Evolutionary conservation across 306 rosid genomes (phyloP).

Genomic region (barrel medic (Medicago truncatula)): DNA sequence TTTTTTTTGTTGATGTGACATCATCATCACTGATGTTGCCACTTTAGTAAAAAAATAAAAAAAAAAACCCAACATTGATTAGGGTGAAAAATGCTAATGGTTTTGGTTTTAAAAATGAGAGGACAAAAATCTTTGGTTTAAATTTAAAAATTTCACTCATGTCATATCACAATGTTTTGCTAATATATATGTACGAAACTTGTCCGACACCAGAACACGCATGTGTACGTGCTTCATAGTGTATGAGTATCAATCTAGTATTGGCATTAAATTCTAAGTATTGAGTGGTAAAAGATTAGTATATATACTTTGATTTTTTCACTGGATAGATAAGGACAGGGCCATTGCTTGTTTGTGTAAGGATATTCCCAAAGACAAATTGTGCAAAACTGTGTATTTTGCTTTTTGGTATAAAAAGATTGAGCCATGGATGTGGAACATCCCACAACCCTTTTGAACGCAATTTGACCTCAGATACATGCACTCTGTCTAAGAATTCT

Average conservation of each 20-base stretch:
- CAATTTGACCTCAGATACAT: slow-evolving; percentile 81
- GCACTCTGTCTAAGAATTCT: slow-evolving; percentile 93
- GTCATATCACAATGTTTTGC: too few species aligned
- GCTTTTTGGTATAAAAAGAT: slow-evolving; percentile 87
- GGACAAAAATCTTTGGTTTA: too few species aligned
- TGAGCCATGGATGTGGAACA: slow-evolving; percentile 99
- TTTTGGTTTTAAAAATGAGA: too few species aligned
- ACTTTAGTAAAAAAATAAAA: too few species aligned
- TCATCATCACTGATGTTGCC: too few species aligned
- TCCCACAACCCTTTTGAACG: slow-evolving; percentile 95
- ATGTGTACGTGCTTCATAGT: too few species aligned
- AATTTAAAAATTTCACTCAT: too few species aligned
- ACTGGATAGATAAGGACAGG: slow-evolving; percentile 94
- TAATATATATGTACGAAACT: too few species aligned
- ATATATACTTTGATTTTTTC: slow-evolving; percentile 73
- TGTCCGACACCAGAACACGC: too few species aligned
- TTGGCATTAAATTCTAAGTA: not conserved
- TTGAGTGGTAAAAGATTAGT: slow-evolving; percentile 24
- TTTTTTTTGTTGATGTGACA: not conserved
- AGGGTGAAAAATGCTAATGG: too few species aligned
- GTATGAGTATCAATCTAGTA: too few species aligned
- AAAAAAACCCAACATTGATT: too few species aligned
- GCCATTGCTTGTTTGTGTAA: slow-evolving; percentile 62
- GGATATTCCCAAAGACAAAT: slow-evolving; percentile 85
- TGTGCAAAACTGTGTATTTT: slow-evolving; percentile 74